Percentiles rank a stretch among this genome's conserved stretches.
These are phyloP conservation scores for Mrakia blollopis DNA, from an alignment of 768 basidiomycete species.

Conservation along the genomic window DNA sequence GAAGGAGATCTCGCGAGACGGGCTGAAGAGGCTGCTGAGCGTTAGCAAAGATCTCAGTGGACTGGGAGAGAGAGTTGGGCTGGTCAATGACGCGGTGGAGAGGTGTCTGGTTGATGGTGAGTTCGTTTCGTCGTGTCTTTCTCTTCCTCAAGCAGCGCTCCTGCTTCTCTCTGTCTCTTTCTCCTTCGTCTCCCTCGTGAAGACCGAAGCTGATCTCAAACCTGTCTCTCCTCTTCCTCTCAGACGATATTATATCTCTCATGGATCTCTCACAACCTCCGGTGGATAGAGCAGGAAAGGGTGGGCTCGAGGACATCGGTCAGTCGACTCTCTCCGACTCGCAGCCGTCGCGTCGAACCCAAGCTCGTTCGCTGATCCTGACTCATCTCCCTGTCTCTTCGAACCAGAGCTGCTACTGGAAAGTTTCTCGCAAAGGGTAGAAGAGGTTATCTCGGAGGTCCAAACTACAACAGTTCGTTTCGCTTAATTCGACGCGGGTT, in stretches of 20 bases:
- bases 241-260: constrained; percentile 28
- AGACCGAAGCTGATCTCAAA: too few relatives aligned
- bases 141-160: background rate
- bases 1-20: constrained; percentile 18
- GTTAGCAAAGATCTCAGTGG: constrained; percentile 26
- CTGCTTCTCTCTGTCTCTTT: background rate
- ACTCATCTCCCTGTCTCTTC: background rate
- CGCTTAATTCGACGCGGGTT: background rate
- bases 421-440: constrained; percentile 26
- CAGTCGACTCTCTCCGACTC: background rate
- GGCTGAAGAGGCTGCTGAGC: constrained; percentile 18
- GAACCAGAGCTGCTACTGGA: constrained; percentile 23
- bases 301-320: constrained; percentile 25
- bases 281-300: background rate
- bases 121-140: background rate
- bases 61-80: constrained; percentile 27
- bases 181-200: background rate
- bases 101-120: constrained; percentile 29
- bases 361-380: background rate
- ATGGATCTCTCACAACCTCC: constrained; percentile 4
- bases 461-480: constrained; percentile 24
- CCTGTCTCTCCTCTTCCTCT: background rate
- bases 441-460: constrained; percentile 31
- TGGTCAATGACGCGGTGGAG: constrained; percentile 34
- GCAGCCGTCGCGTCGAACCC: background rate